Evolutionary conservation across 1,139 yeast genomes (phyloP).

Genomic region (Candida sp.): DNA sequence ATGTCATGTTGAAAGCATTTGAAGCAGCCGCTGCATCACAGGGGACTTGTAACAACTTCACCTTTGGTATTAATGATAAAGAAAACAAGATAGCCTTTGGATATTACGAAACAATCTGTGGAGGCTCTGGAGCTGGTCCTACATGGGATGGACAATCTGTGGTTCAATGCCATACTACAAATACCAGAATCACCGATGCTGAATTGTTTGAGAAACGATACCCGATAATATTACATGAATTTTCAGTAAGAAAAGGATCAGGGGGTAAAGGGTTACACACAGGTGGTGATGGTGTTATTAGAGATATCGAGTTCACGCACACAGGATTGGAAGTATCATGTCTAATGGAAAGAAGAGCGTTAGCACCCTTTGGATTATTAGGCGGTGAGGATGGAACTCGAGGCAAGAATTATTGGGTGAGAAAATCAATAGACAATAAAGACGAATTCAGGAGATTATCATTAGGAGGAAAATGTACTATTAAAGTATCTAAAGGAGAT

Average conservation of each 20-base stretch:
- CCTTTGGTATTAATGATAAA: constrained; percentile 43
- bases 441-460: constrained; percentile 22
- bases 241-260: constrained; percentile 33
- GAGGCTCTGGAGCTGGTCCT: constrained; percentile 50
- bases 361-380: constrained; percentile 43
- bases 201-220: constrained; percentile 46
- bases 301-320: constrained; percentile 44
- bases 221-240: constrained; percentile 43
- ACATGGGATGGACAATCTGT: constrained; percentile 47
- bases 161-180: constrained; percentile 48
- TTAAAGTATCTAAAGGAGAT: constrained; percentile 37
- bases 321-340: constrained; percentile 39
- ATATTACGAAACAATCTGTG: constrained; percentile 48
- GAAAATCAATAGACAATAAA: constrained; percentile 16
- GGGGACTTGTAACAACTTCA: constrained; percentile 48
- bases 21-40: constrained; percentile 64
- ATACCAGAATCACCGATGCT: constrained; percentile 46
- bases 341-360: constrained; percentile 42
- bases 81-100: constrained; percentile 38
- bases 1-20: constrained; percentile 73
- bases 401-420: constrained; percentile 39
- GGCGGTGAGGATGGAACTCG: constrained; percentile 41
- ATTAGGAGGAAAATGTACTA: constrained; percentile 43
- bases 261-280: constrained; percentile 41
- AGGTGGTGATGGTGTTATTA: constrained; percentile 46